phyloP scores from a whole-genome alignment of 2,329 filamentous ascomycete genomes.

The Fusarium tricinctum region DNA sequence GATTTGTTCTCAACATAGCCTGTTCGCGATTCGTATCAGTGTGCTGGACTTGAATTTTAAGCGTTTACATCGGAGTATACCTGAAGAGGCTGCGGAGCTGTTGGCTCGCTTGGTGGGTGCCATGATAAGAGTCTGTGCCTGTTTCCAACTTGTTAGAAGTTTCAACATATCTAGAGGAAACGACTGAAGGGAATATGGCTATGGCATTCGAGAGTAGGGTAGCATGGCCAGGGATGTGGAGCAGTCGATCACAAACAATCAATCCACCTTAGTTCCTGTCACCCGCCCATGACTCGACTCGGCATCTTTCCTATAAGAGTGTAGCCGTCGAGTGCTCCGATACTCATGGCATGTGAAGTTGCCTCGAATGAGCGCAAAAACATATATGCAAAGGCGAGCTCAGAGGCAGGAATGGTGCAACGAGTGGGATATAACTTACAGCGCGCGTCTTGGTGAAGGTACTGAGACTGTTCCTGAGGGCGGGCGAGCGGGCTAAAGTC shows the following conservation, averaged over 20 bases:
- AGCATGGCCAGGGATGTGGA: conserved; percentile 16
- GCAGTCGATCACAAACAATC: conserved; percentile 37
- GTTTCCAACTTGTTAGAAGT: conserved; percentile 23
- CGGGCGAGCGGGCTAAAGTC: conserved; percentile 52
- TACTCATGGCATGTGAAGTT: conserved; percentile 12
- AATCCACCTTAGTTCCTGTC: conserved; percentile 20
- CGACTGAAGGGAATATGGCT: background rate
- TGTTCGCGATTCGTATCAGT: conserved; percentile 53
- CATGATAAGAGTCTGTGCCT: conserved; percentile 59
- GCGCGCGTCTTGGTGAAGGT: conserved; percentile 50
- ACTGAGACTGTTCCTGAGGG: conserved; percentile 54
- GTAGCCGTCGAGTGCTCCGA: background rate
- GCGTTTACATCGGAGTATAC: conserved; percentile 53
- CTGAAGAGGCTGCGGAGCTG: conserved; percentile 67
- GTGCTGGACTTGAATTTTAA: background rate
- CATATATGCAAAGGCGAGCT: too few species aligned
- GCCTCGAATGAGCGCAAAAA: background rate
- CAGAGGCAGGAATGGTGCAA: background rate
- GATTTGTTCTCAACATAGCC: conserved; percentile 84
- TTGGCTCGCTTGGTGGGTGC: conserved; percentile 67
- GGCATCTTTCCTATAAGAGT: background rate
- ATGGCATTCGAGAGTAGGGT: background rate
- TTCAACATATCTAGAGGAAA: background rate
- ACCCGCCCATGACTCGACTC: conserved; percentile 31
- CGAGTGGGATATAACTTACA: conserved; percentile 35